Evolutionary conservation across 306 rosid species (phyloP).

Genomic region (Acmispon strigosus): DNA sequence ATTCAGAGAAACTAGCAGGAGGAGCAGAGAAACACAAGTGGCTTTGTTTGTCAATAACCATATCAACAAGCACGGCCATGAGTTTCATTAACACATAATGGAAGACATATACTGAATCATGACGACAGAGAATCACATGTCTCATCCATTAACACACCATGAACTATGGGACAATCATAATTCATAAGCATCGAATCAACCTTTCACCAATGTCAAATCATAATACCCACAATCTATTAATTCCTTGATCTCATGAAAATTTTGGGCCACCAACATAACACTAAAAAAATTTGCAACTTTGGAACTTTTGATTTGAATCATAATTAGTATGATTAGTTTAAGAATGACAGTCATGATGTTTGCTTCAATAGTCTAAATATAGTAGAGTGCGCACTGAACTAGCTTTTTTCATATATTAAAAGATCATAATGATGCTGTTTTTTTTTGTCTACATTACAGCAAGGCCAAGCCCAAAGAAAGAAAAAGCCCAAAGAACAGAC

Average conservation of each 20-base stretch:
- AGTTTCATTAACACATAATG: slow-evolving; percentile 9
- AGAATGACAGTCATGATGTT: too few relatives aligned
- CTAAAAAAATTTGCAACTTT: neutral
- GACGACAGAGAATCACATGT: slow-evolving; percentile 22
- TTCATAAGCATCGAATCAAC: neutral
- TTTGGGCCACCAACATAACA: neutral
- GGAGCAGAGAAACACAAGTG: slow-evolving; percentile 2
- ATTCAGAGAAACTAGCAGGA: neutral
- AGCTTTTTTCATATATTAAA: neutral
- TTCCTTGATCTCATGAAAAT: neutral
- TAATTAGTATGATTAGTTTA: neutral
- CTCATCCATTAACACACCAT: neutral
- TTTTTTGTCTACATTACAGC: too few relatives aligned
- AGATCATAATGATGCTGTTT: too few relatives aligned
- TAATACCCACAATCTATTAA: neutral
- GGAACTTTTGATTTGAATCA: neutral
- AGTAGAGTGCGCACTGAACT: neutral
- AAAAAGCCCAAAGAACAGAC: too few relatives aligned
- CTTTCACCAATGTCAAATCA: slow-evolving; percentile 11
- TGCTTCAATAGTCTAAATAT: too few relatives aligned
- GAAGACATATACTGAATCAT: neutral
- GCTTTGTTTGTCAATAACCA: slow-evolving; percentile 1
- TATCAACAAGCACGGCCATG: neutral
- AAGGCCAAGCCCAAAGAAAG: too few relatives aligned
- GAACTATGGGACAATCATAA: neutral